Evolutionary conservation across 306 rosid genomes (phyloP), one percentile per base, ranked within the genome.

Genomic region (Dryas octopetala): DNA sequence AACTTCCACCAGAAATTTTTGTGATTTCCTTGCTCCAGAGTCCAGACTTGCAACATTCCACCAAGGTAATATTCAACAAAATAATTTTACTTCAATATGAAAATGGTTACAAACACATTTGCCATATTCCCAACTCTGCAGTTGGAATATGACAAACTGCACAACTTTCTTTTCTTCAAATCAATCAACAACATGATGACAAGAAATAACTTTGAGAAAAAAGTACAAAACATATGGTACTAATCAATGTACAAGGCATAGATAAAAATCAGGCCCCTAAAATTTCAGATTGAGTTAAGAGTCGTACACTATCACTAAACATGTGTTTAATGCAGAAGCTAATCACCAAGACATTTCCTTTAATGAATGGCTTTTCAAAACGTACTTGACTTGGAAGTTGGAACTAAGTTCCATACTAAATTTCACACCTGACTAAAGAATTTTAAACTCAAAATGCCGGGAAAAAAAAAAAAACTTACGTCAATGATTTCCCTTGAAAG

Each of bases 401-500:
- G 17, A 14, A 38, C 49, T 52, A 38, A 28, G 55, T 28, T 26
- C 16, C 60, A 50, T 13, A 6, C 58, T 13, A 68, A 49, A 67
- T 45, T 17, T 43, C 12, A 64, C 59, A 0, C 7, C 23, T n/a
- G 15, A 11, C 43, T 11, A 12, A 5, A 47, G 12, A 66, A 10
- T 15, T n/a, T 45, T n/a, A 62, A 74, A 74, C 61, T 17, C 69
- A 40, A 61, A 54, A 62, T 23, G 23, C 23, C 1, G 23, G 23
- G 62, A 15, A 40, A 12, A 5, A 17, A 3, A 74, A 52, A 46
- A 52, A 17, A 65, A 83, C 97, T 92, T 90, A 92, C 99, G 99
- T 89, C 79, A 95, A 87, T 68, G 99, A 95, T 81, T 80, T 86
- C 64, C 99, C 99, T 62, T 90, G 96, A 69, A 95, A 95, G 86